Conservation (phyloP, 2,329 filamentous ascomycete genomes). For the Cladosporium sp. region DNA sequence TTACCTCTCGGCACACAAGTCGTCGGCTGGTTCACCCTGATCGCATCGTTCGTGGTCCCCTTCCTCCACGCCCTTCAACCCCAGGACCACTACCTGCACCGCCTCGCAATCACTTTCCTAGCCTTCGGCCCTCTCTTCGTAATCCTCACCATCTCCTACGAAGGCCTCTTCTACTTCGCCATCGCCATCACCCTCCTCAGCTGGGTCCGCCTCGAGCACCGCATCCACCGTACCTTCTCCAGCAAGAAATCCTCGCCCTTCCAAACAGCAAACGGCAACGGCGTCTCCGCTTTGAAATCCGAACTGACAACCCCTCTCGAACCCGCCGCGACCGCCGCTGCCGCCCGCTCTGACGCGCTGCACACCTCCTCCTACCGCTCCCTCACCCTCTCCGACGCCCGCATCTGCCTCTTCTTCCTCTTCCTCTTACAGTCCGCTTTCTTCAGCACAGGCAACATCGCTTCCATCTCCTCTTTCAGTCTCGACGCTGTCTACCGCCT, state of each 20-base stretch:
- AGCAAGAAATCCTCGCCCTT: not conserved
- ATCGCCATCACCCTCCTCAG: conserved; percentile 78
- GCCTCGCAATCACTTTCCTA: conserved; percentile 82
- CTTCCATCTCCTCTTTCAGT: conserved; percentile 88
- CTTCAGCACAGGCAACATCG: conserved; percentile 94
- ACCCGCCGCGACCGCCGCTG: conserved; percentile 33
- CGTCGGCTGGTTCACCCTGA: conserved; percentile 74
- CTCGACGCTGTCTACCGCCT: conserved; percentile 84
- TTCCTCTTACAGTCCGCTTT: conserved; percentile 92
- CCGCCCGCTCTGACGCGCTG: conserved; percentile 29
- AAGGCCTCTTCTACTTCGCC: conserved; percentile 90
- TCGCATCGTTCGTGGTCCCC: conserved; percentile 71
- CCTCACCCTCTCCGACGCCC: conserved; percentile 75
- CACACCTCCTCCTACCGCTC: conserved; percentile 53
- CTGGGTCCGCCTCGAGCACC: conserved; percentile 91
- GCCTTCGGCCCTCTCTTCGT: conserved; percentile 92
- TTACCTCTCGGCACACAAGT: conserved; percentile 83
- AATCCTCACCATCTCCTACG: conserved; percentile 94
- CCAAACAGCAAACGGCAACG: not conserved
- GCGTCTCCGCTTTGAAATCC: conserved; percentile 15
- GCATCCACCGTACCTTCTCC: conserved; percentile 50
- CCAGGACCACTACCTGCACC: conserved; percentile 84
- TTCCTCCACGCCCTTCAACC: conserved; percentile 75
- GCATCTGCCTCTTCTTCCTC: conserved; percentile 91
- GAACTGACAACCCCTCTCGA: conserved; percentile 29